Evolutionary conservation across 2,329 filamentous ascomycete species (phyloP), one percentile per base, ranked within the genome.

Genomic region (Colletotrichum liaoningense): DNA sequence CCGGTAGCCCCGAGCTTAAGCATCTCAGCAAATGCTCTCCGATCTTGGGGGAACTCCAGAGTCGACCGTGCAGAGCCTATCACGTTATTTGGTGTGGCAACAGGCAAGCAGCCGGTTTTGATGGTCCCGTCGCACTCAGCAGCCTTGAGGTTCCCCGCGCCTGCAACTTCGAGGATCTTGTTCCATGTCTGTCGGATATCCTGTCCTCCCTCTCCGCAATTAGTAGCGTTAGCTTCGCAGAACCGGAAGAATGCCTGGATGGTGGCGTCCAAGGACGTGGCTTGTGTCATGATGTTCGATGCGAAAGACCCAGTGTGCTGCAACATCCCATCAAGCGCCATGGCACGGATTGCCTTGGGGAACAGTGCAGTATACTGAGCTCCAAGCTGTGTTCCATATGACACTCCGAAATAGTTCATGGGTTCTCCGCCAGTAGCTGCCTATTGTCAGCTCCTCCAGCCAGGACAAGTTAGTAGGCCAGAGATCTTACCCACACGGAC

Each of bases 311-410:
- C 70, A 1, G 70, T 73, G 7, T 73, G 70, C 42, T 73, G 70
- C 11, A 73, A 22, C 38, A 73, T 70, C 19, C 70, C 70, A 35
- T 73, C 70, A 11, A 73, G 55, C 2, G 70, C 70, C 70, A 73
- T 73, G 16, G 70, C 70, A 35, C 70, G 42, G 3, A 73, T 60
- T 5, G 38, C 22, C 0, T n/a, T 16, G 1, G 70, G 70, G 16
- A 73, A 73, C 0, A 73, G 24, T 5, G 70, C 70, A 6, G 70
- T 66, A 22, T 65, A 73, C 0, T 73, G 70, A 2, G 70, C 70
- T 1, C 70, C 70, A 4, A 73, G 16, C 4, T 73, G 70, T 1
- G 70, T 73, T 19, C 70, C 70, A n/a, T 73, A 73, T 2, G 70
- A 73, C 3, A 73, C 24, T 2, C 70, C 70, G 2, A 73, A 69